A percentile compares a stretch with the other conserved stretches of the same genome.
phyloP scores from a whole-genome alignment of 208 protist genomes.

The Phytomonas francai region DNA sequence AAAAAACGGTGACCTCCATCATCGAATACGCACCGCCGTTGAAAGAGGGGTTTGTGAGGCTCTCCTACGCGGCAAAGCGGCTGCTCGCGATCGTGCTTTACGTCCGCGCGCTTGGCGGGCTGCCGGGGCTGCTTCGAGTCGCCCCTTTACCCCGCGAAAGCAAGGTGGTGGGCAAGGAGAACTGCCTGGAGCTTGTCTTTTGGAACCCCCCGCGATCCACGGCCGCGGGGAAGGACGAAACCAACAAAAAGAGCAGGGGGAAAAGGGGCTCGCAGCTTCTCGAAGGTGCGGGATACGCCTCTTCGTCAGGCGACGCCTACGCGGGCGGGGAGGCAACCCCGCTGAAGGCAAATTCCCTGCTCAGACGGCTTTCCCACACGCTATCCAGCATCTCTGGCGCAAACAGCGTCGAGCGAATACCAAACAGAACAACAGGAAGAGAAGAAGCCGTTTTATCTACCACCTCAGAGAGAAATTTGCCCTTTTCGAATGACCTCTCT shows the following conservation, averaged over 20 bases:
- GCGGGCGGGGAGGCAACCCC: background rate
- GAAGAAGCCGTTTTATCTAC: too few relatives aligned
- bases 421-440: too few relatives aligned
- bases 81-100: constrained; percentile 68
- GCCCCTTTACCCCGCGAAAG: constrained; percentile 50
- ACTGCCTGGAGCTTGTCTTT: constrained; percentile 81
- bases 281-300: constrained; percentile 2
- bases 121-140: constrained; percentile 68
- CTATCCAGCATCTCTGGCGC: too few relatives aligned
- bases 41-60: constrained; percentile 29
- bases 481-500: too few relatives aligned
- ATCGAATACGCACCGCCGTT: constrained; percentile 21
- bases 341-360: too few relatives aligned
- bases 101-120: constrained; percentile 65
- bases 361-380: too few relatives aligned
- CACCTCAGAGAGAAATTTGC: too few relatives aligned
- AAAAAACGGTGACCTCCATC: constrained; percentile 12
- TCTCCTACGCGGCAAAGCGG: constrained; percentile 59
- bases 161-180: constrained; percentile 61
- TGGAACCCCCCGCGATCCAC: constrained; percentile 40
- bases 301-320: background rate
- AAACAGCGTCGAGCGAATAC: too few relatives aligned
- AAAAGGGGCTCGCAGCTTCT: constrained; percentile 16
- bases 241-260: constrained; percentile 14
- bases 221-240: constrained; percentile 9